phyloP scores from a whole-genome alignment of 2,329 filamentous ascomycete species.

The Bimuria novae-zelandiae region DNA sequence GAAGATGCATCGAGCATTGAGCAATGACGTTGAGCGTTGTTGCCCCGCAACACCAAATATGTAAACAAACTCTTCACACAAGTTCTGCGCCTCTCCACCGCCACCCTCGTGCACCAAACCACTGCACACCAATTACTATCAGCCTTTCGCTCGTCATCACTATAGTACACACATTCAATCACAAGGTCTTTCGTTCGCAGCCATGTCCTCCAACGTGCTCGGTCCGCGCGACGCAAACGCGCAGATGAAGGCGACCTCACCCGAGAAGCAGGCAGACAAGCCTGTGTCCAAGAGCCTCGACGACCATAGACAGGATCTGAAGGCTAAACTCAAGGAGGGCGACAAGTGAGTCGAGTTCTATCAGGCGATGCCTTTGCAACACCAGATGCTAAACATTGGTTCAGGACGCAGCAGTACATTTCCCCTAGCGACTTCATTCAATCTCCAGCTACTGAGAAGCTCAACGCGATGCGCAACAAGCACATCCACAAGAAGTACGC shows the following conservation, averaged over 20 bases:
- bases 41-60: constrained; percentile 7
- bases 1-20: neutral
- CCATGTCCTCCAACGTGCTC: constrained; percentile 67
- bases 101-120: constrained; percentile 7
- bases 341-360: constrained; percentile 68
- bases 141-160: constrained; percentile 2
- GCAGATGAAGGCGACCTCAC: constrained; percentile 34
- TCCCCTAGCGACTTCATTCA: constrained; percentile 89
- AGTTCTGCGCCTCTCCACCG: neutral
- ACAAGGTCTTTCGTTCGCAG: constrained; percentile 8
- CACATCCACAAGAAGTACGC: constrained; percentile 71
- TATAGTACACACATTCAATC: constrained; percentile 1
- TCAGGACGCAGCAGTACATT: constrained; percentile 65
- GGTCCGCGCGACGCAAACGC: constrained; percentile 69
- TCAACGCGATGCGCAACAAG: constrained; percentile 79
- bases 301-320: constrained; percentile 75
- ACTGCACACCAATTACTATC: constrained; percentile 1
- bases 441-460: constrained; percentile 83
- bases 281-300: constrained; percentile 61
- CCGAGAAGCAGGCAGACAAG: constrained; percentile 45
- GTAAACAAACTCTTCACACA: constrained; percentile 4
- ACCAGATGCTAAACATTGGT: neutral
- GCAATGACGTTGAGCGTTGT: constrained; percentile 5
- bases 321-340: constrained; percentile 68
- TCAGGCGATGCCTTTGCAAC: too few relatives aligned